Percentiles rank a stretch among this genome's conserved stretches.
Conservation (phyloP, 305 asterid genomes). For the Solanum hybrid region DNA sequence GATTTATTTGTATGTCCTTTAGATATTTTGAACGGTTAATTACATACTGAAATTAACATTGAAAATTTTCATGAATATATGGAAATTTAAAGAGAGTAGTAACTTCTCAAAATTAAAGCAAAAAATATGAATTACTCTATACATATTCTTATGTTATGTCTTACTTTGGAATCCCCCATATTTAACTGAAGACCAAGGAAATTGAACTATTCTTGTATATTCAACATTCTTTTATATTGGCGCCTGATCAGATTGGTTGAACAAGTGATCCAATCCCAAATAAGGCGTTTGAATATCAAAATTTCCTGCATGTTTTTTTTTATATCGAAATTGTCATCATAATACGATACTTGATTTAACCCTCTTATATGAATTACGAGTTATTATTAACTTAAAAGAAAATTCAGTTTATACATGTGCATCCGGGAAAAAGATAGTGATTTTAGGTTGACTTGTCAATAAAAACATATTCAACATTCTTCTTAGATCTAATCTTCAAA, state of each 20-base stretch:
- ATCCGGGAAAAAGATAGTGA: not conserved
- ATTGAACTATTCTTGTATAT: not conserved
- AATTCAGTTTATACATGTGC: not conserved
- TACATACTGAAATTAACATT: not conserved
- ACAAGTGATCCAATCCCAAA: accelerated
- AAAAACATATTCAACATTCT: not conserved
- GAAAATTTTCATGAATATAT: not conserved
- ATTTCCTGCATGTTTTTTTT: not conserved
- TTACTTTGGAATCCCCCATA: not conserved
- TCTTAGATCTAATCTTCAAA: not conserved
- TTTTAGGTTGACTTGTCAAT: not conserved
- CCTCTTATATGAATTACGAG: not conserved
- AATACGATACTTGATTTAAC: not conserved
- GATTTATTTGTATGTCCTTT: not conserved
- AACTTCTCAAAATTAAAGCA: not conserved
- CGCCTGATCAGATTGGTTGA: not conserved
- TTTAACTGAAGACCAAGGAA: not conserved
- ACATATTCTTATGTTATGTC: not conserved
- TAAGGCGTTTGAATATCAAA: not conserved
- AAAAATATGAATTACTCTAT: not conserved
- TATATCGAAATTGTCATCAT: not conserved
- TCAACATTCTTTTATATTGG: not conserved
- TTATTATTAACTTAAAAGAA: not conserved
- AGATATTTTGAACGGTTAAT: not conserved
- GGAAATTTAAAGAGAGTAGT: not conserved